Percentiles rank a stretch among this genome's conserved stretches.
Conservation (phyloP, 352 stramenopile species). For the Bremia lactucae region DNA sequence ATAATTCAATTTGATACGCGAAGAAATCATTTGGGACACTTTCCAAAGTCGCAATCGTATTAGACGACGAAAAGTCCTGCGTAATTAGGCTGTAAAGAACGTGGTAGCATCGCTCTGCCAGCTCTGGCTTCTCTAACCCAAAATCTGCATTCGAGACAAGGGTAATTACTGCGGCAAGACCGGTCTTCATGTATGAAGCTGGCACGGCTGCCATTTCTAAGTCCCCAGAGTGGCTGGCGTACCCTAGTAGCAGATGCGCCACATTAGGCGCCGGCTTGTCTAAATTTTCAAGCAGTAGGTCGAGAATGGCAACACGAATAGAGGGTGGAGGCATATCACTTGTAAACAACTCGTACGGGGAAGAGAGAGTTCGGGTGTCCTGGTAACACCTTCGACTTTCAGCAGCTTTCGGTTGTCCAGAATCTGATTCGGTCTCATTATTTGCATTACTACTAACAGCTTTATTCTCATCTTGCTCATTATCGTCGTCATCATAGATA, state of each 20-base stretch:
- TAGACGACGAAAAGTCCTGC: conserved; percentile 54
- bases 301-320: conserved; percentile 58
- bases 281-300: conserved; percentile 72
- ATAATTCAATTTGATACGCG: conserved; percentile 51
- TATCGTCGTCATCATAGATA: conserved; percentile 47
- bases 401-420: conserved; percentile 18
- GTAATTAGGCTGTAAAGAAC: conserved; percentile 54
- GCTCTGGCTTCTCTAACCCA: conserved; percentile 43
- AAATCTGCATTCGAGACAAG: conserved; percentile 70
- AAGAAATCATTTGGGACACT: conserved; percentile 58
- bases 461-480: conserved; percentile 15
- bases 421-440: conserved; percentile 14
- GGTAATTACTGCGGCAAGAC: conserved; percentile 55
- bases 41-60: conserved; percentile 44
- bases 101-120: conserved; percentile 56
- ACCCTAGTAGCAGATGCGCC: conserved; percentile 56
- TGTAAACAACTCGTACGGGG: conserved; percentile 35
- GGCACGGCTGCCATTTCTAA: conserved; percentile 13
- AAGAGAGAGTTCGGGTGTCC: conserved; percentile 34
- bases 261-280: conserved; percentile 66
- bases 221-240: conserved; percentile 31
- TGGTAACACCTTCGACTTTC: conserved; percentile 31
- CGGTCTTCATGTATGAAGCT: conserved; percentile 34
- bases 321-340: conserved; percentile 29
- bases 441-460: conserved; percentile 9